These are phyloP conservation scores for Ambispora gerdemannii DNA, from an alignment of 192 early-diverging fungal genomes.

Conservation along the genomic window DNA sequence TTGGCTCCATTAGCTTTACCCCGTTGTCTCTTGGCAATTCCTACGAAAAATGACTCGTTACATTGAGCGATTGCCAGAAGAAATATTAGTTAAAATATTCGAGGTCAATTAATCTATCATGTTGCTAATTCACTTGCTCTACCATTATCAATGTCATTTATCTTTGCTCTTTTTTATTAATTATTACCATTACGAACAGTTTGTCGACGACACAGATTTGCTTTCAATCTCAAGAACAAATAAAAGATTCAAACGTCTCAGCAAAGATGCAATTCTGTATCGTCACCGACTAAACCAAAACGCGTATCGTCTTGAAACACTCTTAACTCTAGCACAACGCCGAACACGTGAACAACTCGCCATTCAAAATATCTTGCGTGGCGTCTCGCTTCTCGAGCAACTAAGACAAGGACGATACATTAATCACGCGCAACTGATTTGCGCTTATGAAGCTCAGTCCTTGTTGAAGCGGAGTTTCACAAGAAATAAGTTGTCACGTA, in stretches of 20 bases:
- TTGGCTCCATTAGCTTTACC: too few species aligned
- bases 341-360: neutral
- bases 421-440: neutral
- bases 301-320: neutral
- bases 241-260: neutral
- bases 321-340: neutral
- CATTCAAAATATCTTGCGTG: neutral
- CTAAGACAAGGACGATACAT: neutral
- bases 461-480: neutral
- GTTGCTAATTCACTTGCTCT: too few species aligned
- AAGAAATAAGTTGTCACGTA: neutral
- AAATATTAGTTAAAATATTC: too few species aligned
- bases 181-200: too few species aligned
- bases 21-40: too few species aligned
- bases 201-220: neutral
- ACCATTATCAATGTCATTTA: too few species aligned
- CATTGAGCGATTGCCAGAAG: too few species aligned
- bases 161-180: too few species aligned
- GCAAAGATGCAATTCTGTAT: neutral
- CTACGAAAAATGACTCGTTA: too few species aligned
- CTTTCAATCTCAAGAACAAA: neutral
- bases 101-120: too few species aligned
- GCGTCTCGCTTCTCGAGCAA: neutral
- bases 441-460: neutral
- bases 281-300: neutral